A percentile compares a stretch with the other conserved stretches of the same genome.
Evolutionary conservation across 106 monocot species (phyloP).

Genomic region (Xerophyta viscosa): DNA sequence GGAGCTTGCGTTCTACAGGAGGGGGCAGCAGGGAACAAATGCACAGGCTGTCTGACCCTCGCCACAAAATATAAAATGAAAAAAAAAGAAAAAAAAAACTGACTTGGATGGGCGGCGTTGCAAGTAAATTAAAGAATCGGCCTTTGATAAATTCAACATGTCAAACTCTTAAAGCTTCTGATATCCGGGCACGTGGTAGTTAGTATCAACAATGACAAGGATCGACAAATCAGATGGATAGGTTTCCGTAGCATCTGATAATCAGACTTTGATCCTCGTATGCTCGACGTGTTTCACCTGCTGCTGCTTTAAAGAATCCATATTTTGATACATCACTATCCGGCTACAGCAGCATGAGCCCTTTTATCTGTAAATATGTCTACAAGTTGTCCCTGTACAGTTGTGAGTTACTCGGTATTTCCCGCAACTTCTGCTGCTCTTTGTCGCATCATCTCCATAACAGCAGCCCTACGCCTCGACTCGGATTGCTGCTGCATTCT

Average conservation of each 20-base stretch:
- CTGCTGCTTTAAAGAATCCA: no score
- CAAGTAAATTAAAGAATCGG: neutral
- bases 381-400: constrained; percentile 8
- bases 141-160: neutral
- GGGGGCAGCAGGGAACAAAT: no score
- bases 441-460: constrained; percentile 98
- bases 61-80: no score
- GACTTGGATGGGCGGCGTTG: no score
- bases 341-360: neutral
- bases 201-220: neutral
- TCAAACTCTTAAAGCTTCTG: neutral
- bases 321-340: no score
- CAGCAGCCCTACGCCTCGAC: constrained; percentile 85
- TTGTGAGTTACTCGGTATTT: constrained; percentile 29
- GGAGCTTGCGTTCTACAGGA: no score
- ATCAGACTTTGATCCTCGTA: no score
- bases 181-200: neutral
- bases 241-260: no score
- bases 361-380: neutral
- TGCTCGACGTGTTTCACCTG: no score
- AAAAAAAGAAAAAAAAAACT: no score
- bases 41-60: no score
- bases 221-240: no score
- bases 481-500: constrained; percentile 94
- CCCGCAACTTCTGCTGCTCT: constrained; percentile 78